Evolutionary conservation across 2,329 filamentous ascomycete genomes (phyloP), one percentile per base, ranked within the genome.

Genomic region (Magnaporthiopsis rhizophila): DNA sequence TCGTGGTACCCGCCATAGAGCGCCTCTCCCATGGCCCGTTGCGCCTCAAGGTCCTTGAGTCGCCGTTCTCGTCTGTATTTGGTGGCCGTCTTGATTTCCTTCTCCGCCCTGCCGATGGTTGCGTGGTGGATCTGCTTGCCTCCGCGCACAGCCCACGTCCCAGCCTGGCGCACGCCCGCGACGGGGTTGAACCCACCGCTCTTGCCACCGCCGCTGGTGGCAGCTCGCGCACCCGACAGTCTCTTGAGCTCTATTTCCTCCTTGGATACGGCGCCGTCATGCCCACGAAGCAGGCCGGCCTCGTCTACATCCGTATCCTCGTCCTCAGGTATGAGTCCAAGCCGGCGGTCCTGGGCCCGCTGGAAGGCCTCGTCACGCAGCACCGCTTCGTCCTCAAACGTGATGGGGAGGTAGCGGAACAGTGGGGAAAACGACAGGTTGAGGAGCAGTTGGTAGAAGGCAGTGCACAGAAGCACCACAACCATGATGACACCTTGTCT

Each of bases 331-430:
- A 80, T 67, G 8, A 90, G 74, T 0, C 88, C 87, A 65, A 93
- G 84, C 11, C 89, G 87, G 28, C 81, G 81, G 65, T 88, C 86
- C 73, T 96, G 92, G 3, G 88, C 89, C 60, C 89, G 83, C 69
- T 92, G 89, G 72, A 98, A 99, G 56, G 90, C 91, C 71, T 94
- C 87, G 69, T 99, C 95, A 8, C 94, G 88, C n/a, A 91, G 79
- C 0, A 95, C 91, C 3, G 95, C 95, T 72, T 97, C 94, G 68
- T 98, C 95, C 74, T 99, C 95, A 64, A 98, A 87, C 0, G 94
- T 98, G 68, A 98, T 96, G 0, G 95, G 95, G 3, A 99, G 80
- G 71, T 97, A 97, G 56, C 89, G 86, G 73, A 96, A 88, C 12
- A 99, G 82, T 3, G 95, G 94, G 0, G 86, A 85, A 69, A 99